Evolutionary conservation across 495 filamentous ascomycete species (phyloP).

Genomic region (Evernia prunastri): DNA sequence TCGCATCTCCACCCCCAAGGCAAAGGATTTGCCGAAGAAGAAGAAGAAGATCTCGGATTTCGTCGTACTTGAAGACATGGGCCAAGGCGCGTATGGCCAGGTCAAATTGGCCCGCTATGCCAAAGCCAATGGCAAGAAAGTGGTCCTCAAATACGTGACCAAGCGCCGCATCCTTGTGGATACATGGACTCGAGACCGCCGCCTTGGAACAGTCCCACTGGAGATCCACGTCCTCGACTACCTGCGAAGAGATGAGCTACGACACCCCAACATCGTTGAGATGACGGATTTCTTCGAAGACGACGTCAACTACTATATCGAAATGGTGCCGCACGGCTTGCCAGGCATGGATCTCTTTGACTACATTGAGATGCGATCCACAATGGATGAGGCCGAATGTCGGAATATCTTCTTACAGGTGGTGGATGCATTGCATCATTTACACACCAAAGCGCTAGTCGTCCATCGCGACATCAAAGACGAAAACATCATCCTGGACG

Average conservation of each 20-base stretch:
- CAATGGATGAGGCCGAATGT: slow-evolving; percentile 93
- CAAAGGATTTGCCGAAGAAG: slow-evolving; percentile 36
- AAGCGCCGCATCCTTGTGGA: slow-evolving; percentile 96
- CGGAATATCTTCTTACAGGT: slow-evolving; percentile 94
- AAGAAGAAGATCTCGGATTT: slow-evolving; percentile 90
- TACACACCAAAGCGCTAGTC: slow-evolving; percentile 85
- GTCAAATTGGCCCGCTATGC: slow-evolving; percentile 94
- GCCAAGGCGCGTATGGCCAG: slow-evolving; percentile 94
- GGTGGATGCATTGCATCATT: slow-evolving; percentile 77
- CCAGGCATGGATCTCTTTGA: slow-evolving; percentile 99
- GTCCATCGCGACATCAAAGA: slow-evolving; percentile 99
- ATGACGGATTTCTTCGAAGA: slow-evolving; percentile 99
- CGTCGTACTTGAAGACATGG: slow-evolving; percentile 94
- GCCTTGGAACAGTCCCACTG: slow-evolving; percentile 91
- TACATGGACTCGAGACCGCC: slow-evolving; percentile 93
- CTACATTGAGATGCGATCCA: slow-evolving; percentile 92
- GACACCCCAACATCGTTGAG: slow-evolving; percentile 94
- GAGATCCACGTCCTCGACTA: slow-evolving; percentile 98
- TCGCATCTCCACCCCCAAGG: slow-evolving; percentile 20
- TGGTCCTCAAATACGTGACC: slow-evolving; percentile 96
- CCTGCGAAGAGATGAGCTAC: slow-evolving; percentile 75
- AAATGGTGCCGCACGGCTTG: slow-evolving; percentile 92
- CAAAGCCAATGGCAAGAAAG: slow-evolving; percentile 64
- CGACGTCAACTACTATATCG: slow-evolving; percentile 96
- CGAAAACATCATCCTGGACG: slow-evolving; percentile 93